These are phyloP conservation scores for Candida odintsovae DNA, from an alignment of 805 yeast genomes.

Conservation along the genomic window DNA sequence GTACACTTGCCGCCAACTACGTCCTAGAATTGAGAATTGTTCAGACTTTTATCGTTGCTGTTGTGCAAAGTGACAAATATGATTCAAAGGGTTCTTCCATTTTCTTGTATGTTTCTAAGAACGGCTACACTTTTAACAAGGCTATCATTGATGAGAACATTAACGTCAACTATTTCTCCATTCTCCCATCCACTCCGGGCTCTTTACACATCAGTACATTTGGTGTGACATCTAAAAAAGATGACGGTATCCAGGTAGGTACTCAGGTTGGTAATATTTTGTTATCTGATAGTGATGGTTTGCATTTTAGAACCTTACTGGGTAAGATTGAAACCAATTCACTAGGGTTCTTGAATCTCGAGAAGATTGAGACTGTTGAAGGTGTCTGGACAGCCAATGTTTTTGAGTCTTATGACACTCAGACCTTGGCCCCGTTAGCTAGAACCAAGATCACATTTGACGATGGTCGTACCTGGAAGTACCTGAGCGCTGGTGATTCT, in stretches of 20 bases:
- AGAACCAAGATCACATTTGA: slow-evolving; percentile 33
- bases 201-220: slow-evolving; percentile 35
- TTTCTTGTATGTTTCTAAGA: slow-evolving; percentile 26
- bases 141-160: slow-evolving; percentile 27
- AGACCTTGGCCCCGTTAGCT: slow-evolving; percentile 13
- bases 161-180: slow-evolving; percentile 18
- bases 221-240: slow-evolving; percentile 5
- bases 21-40: slow-evolving; percentile 27
- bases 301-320: slow-evolving; percentile 40
- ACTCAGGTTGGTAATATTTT: slow-evolving; percentile 17
- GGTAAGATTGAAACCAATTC: slow-evolving; percentile 30
- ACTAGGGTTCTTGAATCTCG: slow-evolving; percentile 29
- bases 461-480: slow-evolving; percentile 34
- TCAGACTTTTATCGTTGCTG: slow-evolving; percentile 30
- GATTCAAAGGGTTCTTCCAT: slow-evolving; percentile 19
- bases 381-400: slow-evolving; percentile 58
- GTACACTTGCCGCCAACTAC: slow-evolving; percentile 24
- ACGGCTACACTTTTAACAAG: slow-evolving; percentile 27
- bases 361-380: slow-evolving; percentile 45
- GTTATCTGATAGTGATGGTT: slow-evolving; percentile 46
- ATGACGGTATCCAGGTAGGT: slow-evolving; percentile 10
- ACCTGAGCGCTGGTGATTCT: slow-evolving; percentile 22
- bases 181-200: slow-evolving; percentile 32
- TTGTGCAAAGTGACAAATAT: slow-evolving; percentile 19
- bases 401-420: slow-evolving; percentile 15